Percentiles rank a stretch among this genome's conserved stretches.
phyloP scores from a whole-genome alignment of 768 basidiomycete species.

The Trametes villosa region DNA sequence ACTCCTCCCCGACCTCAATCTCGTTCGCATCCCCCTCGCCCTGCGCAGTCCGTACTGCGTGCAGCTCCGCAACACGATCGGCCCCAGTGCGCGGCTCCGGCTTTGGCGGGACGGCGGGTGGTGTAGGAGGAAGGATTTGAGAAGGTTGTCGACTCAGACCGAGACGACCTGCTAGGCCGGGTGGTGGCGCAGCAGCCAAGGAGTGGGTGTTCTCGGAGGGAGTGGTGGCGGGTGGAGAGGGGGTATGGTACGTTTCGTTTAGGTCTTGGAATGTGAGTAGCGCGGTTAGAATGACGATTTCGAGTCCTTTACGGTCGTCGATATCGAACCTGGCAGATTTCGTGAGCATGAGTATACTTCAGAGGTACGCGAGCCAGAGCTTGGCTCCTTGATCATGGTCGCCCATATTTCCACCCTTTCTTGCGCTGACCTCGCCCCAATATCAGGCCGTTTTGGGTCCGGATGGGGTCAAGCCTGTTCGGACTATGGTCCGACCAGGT shows the following conservation, averaged over 20 bases:
- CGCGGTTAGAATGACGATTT: slow-evolving; percentile 78
- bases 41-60: slow-evolving; percentile 47
- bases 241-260: slow-evolving; percentile 56
- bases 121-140: slow-evolving; percentile 16
- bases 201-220: slow-evolving; percentile 8
- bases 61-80: slow-evolving; percentile 74
- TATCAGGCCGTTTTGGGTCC: no score
- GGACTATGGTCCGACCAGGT: no score
- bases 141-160: slow-evolving; percentile 10
- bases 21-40: slow-evolving; percentile 72
- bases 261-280: slow-evolving; percentile 78
- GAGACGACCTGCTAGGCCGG: slow-evolving; percentile 5
- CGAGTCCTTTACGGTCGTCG: slow-evolving; percentile 82
- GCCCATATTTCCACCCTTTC: no score
- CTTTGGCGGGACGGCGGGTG: slow-evolving; percentile 43
- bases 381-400: no score
- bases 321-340: slow-evolving; percentile 69
- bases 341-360: not conserved
- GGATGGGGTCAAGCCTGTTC: no score
- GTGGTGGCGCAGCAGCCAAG: slow-evolving; percentile 12
- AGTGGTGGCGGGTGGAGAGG: slow-evolving; percentile 9
- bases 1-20: slow-evolving; percentile 69
- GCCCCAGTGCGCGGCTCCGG: slow-evolving; percentile 68
- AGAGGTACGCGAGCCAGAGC: no score
- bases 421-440: no score